Conservation (phyloP, 1,284 basidiomycete genomes). For the Peniophora sp. region DNA sequence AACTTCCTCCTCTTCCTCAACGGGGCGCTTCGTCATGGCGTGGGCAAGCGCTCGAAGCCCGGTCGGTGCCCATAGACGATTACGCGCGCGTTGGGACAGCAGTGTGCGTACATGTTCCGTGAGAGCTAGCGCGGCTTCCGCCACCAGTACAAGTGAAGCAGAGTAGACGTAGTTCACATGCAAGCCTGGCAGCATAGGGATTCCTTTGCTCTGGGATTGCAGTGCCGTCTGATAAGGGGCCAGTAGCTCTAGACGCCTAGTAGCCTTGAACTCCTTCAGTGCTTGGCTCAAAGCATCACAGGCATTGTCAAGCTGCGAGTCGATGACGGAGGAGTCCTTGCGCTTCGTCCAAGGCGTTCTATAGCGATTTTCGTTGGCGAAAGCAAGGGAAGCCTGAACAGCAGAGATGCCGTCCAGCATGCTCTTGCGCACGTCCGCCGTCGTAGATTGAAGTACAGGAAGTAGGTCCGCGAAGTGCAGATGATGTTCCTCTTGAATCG, state of each 20-base stretch:
- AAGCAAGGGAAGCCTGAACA: conserved; percentile 27
- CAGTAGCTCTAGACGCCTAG: conserved; percentile 34
- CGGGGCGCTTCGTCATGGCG: conserved; percentile 18
- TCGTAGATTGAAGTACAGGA: conserved; percentile 36
- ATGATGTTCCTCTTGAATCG: conserved; percentile 27
- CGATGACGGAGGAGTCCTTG: conserved; percentile 14
- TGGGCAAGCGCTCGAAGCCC: conserved; percentile 30
- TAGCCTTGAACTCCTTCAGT: conserved; percentile 31
- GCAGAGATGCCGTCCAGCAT: conserved; percentile 26
- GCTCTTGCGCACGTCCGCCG: conserved; percentile 32
- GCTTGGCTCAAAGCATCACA: conserved; percentile 27
- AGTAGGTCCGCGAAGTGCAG: conserved; percentile 39
- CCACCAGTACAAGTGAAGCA: conserved; percentile 32
- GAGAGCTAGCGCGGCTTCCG: conserved; percentile 35
- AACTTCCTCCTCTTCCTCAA: conserved; percentile 28
- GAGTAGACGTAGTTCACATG: conserved; percentile 41
- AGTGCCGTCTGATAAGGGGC: conserved; percentile 36
- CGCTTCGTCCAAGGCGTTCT: conserved; percentile 11
- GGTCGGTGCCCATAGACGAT: conserved; percentile 46
- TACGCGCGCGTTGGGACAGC: conserved; percentile 27
- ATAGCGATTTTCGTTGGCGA: conserved; percentile 44
- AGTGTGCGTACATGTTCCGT: conserved; percentile 35
- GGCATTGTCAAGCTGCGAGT: conserved; percentile 28
- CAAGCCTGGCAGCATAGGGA: conserved; percentile 27
- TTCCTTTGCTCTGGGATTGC: conserved; percentile 9